Base-by-base conservation (phyloP, 176 grass and related monocot species). In the Phoenix roebelenii region DNA sequence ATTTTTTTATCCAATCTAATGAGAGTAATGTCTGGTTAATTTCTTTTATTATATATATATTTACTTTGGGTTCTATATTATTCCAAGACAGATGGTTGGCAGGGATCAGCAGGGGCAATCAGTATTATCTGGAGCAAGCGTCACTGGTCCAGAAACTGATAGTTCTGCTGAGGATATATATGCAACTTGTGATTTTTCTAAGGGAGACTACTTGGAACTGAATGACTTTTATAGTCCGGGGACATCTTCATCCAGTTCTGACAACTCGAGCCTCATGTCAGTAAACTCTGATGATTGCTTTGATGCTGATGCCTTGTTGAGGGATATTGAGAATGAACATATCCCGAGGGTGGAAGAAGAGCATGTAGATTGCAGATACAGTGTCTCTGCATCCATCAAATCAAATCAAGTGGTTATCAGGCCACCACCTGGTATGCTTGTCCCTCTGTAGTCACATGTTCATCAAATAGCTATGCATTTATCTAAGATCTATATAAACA, bases 191-290 rank as follows among this genome's bases (percentile, higher is more conserved):
- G 25, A 71, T 68, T 55, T 76, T 28, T 58, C 64, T 30, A 54
- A 55, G 48, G 72, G 44, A 48, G 80, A 39, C 69, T 83, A 65
- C 73, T 71, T 86, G 57, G 84, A 94, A 61, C 15, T 88, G 7
- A 69, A 85, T 55, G 89, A 88, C 23, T 28, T 94, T n/a, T 57
- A 76, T 49, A 77, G 50, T 52, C 67, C 58, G 60, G 81, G 79
- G 15, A 62, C 64, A 10, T 72, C 67, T 19, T 74, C 84, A 55
- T 76, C 81, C 51, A 88, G 71, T 76, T 95, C 85, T 29, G 85
- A 63, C n/a, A 77, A 74, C 61, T 85, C 78, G 17, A 85, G 77
- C 68, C 52, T 26, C 25, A 57, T 67, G 55, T 84, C 77, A 62
- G 26, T 64, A 52, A 75, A 64, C 54, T 79, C 64, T 81, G 77